Conservation (phyloP, 1,284 basidiomycete species). For the Meira miltonrushii region DNA sequence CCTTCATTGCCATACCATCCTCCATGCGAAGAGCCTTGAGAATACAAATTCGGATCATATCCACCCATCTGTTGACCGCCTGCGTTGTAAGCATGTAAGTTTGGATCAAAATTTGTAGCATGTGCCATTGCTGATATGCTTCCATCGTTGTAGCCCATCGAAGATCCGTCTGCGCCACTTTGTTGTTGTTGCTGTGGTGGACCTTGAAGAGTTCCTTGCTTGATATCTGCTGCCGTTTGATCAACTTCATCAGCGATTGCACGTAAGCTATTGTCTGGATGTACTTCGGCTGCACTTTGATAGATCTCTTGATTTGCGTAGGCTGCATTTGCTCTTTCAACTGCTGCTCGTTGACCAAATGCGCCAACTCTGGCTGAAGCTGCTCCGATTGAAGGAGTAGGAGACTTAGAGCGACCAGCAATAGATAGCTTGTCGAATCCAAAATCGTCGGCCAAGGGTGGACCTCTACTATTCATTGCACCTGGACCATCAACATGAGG, state of each 20-base stretch:
- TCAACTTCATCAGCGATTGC: conserved; percentile 41
- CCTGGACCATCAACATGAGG: conserved; percentile 24
- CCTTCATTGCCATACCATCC: conserved; percentile 8
- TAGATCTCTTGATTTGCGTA: conserved; percentile 44
- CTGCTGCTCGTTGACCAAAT: conserved; percentile 14
- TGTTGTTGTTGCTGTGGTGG: neutral
- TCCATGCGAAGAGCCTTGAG: neutral
- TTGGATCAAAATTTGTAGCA: neutral
- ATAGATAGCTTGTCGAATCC: conserved; percentile 39
- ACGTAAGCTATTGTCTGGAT: conserved; percentile 35
- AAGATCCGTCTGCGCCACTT: neutral
- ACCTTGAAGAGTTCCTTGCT: conserved; percentile 12
- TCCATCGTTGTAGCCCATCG: neutral
- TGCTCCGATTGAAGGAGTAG: conserved; percentile 6
- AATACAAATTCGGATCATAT: neutral
- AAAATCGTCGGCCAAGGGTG: conserved; percentile 40
- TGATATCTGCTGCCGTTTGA: conserved; percentile 31
- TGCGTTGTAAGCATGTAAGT: neutral
- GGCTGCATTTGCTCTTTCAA: conserved; percentile 30
- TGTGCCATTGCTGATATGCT: neutral
- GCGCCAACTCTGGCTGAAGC: conserved; percentile 2
- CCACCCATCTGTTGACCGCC: conserved; percentile 3
- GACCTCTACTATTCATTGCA: conserved; percentile 14
- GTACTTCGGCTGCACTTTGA: conserved; percentile 37
- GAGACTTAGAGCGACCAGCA: neutral